A percentile compares a stretch with the other conserved stretches of the same genome.
phyloP scores from a whole-genome alignment of 169 alveolate species.

The Perkinsus marinus region DNA sequence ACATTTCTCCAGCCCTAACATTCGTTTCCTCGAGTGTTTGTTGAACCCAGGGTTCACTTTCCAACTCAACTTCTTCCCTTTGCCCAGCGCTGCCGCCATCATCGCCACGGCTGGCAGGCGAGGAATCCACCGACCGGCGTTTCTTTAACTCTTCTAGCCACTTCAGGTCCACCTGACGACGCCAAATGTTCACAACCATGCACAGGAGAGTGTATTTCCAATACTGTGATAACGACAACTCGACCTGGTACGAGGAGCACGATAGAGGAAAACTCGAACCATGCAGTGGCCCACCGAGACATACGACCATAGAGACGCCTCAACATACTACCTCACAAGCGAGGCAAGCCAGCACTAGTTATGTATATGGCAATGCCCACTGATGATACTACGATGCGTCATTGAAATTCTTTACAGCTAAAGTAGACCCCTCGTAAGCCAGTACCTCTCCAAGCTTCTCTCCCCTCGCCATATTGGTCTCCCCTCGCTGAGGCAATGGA shows the following conservation, averaged over 20 bases:
- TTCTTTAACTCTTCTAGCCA: neutral
- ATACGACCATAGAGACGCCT: too few species aligned
- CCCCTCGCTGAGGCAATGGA: neutral
- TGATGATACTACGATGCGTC: too few species aligned
- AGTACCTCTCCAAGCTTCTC: neutral
- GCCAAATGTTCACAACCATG: too few species aligned
- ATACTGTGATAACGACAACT: too few species aligned
- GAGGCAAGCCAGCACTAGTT: too few species aligned
- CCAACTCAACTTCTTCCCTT: neutral
- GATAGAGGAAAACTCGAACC: too few species aligned
- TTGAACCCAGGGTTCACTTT: neutral
- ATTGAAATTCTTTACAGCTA: too few species aligned
- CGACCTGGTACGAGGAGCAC: too few species aligned
- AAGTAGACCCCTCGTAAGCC: neutral
- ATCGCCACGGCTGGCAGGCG: neutral
- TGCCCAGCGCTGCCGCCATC: neutral
- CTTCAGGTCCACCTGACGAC: neutral
- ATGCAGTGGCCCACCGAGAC: too few species aligned
- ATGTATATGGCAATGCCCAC: too few species aligned
- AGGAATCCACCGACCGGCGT: neutral
- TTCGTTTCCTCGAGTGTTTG: neutral
- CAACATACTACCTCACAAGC: too few species aligned
- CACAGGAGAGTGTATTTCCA: too few species aligned
- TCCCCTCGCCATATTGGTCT: neutral
- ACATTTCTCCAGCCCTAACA: neutral